Conservation (phyloP, 2,329 filamentous ascomycete genomes). For the Hypoxylon sp. region DNA sequence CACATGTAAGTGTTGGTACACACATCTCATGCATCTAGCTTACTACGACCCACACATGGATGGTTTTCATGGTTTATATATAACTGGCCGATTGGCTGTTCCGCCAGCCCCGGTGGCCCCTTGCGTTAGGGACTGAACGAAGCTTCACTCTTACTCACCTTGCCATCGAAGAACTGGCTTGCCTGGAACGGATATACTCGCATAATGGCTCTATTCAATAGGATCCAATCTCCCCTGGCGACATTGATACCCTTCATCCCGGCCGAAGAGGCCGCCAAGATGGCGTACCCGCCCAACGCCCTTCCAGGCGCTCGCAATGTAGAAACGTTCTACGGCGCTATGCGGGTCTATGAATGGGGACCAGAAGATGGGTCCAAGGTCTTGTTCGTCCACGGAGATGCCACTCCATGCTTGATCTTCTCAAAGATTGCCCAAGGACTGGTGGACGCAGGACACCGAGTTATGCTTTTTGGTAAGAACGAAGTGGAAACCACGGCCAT, state of each 20-base stretch:
- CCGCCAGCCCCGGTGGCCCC: no score
- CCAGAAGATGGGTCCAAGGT: constrained; percentile 47
- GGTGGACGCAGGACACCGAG: constrained; percentile 47
- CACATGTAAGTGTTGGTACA: no score
- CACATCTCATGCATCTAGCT: no score
- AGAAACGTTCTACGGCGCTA: constrained; percentile 48
- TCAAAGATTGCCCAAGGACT: constrained; percentile 47
- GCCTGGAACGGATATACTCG: constrained; percentile 3
- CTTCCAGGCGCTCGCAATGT: constrained; percentile 51
- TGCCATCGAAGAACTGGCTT: constrained; percentile 4
- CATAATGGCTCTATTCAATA: constrained; percentile 34
- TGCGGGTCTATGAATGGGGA: constrained; percentile 53
- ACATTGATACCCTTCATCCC: constrained; percentile 50
- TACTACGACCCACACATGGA: no score
- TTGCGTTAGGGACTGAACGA: no score
- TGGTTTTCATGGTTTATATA: no score
- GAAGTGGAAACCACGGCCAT: background rate
- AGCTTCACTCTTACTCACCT: background rate
- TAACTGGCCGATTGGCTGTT: no score
- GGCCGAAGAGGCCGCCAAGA: constrained; percentile 37
- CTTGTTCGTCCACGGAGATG: constrained; percentile 50
- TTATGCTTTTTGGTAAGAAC: constrained; percentile 50
- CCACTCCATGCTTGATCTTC: constrained; percentile 46
- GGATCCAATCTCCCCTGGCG: constrained; percentile 46
- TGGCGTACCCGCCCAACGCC: constrained; percentile 49